Conservation (phyloP, 352 stramenopile species). For the Blastocystis sp. region DNA sequence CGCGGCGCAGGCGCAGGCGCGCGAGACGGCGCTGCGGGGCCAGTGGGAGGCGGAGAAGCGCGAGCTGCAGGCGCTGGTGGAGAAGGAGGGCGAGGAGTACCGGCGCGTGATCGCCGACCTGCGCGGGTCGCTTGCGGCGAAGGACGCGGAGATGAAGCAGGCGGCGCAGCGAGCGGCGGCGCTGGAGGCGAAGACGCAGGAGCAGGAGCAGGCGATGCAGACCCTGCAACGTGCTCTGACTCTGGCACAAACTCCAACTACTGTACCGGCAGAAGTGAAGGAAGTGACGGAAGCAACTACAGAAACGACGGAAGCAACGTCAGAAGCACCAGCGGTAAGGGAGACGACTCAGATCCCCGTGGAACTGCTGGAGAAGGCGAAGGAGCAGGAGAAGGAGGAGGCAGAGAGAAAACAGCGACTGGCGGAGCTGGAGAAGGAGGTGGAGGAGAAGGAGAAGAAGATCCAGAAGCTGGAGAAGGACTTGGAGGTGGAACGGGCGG, state of each 20-base stretch:
- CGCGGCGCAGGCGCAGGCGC: background rate
- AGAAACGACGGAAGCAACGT: no score
- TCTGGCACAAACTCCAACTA: background rate
- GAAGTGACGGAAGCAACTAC: no score
- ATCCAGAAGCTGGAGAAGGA: background rate
- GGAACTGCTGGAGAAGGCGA: background rate
- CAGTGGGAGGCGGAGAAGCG: background rate
- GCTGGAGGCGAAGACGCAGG: background rate
- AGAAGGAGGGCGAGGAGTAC: slow-evolving; percentile 18
- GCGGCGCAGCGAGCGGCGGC: background rate
- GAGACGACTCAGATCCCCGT: background rate
- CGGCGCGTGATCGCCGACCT: background rate
- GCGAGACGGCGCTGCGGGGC: background rate
- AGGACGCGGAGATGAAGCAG: slow-evolving; percentile 2
- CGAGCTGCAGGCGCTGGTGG: background rate
- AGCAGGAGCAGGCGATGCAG: background rate
- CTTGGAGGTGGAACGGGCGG: background rate
- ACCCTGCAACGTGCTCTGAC: background rate
- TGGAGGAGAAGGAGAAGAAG: slow-evolving; percentile 16
- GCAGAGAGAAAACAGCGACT: background rate
- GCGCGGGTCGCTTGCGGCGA: background rate
- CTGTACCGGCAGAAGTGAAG: no score
- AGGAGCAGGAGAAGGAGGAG: slow-evolving; percentile 8
- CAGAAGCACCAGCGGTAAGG: background rate
- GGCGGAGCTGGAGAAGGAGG: background rate